A percentile compares a stretch with the other conserved stretches of the same genome.
Evolutionary conservation across 1,139 yeast genomes (phyloP).

Genomic region (Hyphopichia wangnamkhiaoensis): DNA sequence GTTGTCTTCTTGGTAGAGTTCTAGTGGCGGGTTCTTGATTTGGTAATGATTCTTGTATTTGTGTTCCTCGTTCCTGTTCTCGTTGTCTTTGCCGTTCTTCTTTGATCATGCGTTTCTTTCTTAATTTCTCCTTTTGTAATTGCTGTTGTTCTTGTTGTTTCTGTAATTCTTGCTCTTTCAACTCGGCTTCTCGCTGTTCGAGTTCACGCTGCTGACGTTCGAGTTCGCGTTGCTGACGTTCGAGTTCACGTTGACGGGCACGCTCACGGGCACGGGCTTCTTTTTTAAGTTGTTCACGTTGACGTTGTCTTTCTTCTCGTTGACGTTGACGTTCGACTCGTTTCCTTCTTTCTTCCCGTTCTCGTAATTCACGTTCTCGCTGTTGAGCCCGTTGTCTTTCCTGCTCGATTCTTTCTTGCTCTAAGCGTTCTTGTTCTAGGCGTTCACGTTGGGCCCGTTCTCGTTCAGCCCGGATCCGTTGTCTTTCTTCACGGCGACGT

Average conservation of each 20-base stretch:
- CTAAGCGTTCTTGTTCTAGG: not conserved
- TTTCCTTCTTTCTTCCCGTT: not conserved
- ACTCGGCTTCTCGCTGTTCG: not conserved
- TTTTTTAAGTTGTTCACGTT: too few relatives aligned
- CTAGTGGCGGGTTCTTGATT: not conserved
- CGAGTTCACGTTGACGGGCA: not conserved
- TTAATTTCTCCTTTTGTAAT: not conserved
- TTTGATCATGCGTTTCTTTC: not conserved
- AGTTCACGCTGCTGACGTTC: not conserved
- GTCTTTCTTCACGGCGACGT: not conserved
- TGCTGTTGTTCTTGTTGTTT: slow-evolving; percentile 1
- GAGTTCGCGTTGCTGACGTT: not conserved
- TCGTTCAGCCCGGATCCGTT: not conserved
- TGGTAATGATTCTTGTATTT: slow-evolving; percentile 1
- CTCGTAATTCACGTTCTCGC: not conserved
- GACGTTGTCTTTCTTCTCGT: too few relatives aligned
- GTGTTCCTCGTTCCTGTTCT: not conserved
- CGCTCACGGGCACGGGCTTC: too few relatives aligned
- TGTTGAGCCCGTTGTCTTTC: not conserved
- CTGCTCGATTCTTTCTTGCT: not conserved
- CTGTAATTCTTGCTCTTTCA: not conserved
- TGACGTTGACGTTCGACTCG: not conserved
- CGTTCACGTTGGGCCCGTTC: not conserved
- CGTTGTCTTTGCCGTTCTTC: not conserved
- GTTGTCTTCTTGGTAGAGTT: not conserved